Evolutionary conservation across 257 asterid species (phyloP).

Genomic region (Misopates orontium): DNA sequence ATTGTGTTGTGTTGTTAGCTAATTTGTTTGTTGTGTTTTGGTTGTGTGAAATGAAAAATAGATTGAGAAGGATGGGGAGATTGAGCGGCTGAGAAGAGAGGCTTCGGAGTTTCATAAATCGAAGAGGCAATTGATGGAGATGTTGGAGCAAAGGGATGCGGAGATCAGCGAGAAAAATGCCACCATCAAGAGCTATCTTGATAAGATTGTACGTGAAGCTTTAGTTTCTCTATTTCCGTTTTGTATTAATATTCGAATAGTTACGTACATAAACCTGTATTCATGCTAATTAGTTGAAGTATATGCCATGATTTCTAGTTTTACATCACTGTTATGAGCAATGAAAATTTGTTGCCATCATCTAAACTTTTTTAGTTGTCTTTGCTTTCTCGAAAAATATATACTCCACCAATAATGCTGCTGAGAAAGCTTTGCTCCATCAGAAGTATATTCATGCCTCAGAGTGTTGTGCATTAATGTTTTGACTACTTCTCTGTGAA

Average conservation of each 20-base stretch:
- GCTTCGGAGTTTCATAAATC: conserved; percentile 71
- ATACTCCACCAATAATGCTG: neutral
- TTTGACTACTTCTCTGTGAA: conserved; percentile 26
- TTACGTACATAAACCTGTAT: neutral
- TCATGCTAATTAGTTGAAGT: conserved; percentile 5
- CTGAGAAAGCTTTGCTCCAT: neutral
- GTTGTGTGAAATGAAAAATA: conserved; percentile 23
- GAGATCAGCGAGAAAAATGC: conserved; percentile 83
- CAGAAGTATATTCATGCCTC: neutral
- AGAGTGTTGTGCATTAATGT: conserved; percentile 10
- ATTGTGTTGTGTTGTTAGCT: conserved; percentile 13
- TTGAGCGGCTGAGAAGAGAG: conserved; percentile 69
- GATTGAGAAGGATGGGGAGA: conserved; percentile 80
- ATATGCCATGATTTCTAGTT: neutral
- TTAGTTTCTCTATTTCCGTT: neutral
- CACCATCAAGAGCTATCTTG: conserved; percentile 77
- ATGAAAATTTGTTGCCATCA: conserved; percentile 1
- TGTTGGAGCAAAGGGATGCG: conserved; percentile 74
- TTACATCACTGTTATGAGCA: neutral
- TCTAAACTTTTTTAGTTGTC: neutral
- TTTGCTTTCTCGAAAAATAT: neutral
- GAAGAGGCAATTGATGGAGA: conserved; percentile 84
- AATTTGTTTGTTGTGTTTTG: neutral
- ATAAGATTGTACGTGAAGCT: conserved; percentile 66
- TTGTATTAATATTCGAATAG: neutral